Conservation (phyloP, 2,329 filamentous ascomycete species). For the Colletotrichum tabaci region DNA sequence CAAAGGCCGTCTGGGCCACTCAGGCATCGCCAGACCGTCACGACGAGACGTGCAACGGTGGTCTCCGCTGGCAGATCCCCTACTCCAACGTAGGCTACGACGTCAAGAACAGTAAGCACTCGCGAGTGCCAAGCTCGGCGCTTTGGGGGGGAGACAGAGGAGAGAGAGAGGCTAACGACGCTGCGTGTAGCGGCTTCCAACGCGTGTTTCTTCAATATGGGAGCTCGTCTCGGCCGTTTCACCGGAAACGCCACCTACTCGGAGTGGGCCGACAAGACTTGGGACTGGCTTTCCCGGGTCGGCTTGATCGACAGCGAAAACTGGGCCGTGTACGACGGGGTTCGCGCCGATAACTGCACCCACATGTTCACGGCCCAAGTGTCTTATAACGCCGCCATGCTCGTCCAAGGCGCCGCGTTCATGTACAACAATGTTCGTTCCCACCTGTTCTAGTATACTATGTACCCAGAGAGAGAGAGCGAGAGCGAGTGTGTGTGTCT, state of each 20-base stretch:
- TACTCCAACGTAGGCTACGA: conserved; percentile 74
- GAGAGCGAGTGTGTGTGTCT: too few species aligned
- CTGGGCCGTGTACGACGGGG: conserved; percentile 74
- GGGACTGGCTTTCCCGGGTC: conserved; percentile 67
- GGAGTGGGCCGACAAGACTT: conserved; percentile 69
- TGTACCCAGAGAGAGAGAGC: too few species aligned
- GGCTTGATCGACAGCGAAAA: conserved; percentile 66
- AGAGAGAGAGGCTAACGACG: not conserved
- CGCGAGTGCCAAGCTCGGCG: not conserved
- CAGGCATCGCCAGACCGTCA: conserved; percentile 63
- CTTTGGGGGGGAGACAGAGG: too few species aligned
- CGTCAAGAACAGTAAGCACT: conserved; percentile 69
- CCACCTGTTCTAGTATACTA: not conserved
- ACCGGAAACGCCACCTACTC: conserved; percentile 70
- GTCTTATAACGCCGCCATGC: conserved; percentile 68
- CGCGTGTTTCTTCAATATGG: conserved; percentile 65
- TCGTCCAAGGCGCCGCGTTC: conserved; percentile 68
- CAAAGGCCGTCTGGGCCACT: conserved; percentile 71
- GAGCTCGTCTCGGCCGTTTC: conserved; percentile 73
- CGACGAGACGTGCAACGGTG: conserved; percentile 69
- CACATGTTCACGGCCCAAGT: conserved; percentile 67
- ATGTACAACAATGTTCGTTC: conserved; percentile 68
- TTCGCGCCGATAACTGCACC: conserved; percentile 66
- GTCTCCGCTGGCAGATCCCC: conserved; percentile 78
- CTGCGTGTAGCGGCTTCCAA: conserved; percentile 57